A percentile compares a stretch with the other conserved stretches of the same genome.
Evolutionary conservation across 2,329 filamentous ascomycete species (phyloP).

Genomic region (Septoria linicola): DNA sequence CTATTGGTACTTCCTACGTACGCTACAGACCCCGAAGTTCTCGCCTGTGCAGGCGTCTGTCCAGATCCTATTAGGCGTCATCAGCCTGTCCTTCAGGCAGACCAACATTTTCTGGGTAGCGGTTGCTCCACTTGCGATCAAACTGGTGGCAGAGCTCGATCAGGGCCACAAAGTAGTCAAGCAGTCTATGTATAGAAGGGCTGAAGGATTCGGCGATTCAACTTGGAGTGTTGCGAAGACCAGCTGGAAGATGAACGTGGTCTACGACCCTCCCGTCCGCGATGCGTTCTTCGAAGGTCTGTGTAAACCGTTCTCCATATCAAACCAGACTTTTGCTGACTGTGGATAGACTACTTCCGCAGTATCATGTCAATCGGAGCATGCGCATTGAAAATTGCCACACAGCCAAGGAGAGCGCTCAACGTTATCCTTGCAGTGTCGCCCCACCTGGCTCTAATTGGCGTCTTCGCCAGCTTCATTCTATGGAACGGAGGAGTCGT

Average conservation of each 20-base stretch:
- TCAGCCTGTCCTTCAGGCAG: conserved; percentile 76
- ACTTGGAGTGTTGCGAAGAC: conserved; percentile 33
- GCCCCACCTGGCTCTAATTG: conserved; percentile 62
- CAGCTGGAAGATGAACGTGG: conserved; percentile 42
- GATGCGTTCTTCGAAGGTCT: conserved; percentile 53
- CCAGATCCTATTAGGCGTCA: conserved; percentile 57
- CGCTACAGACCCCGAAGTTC: conserved; percentile 31
- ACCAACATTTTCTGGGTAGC: conserved; percentile 97
- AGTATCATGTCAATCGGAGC: conserved; percentile 63
- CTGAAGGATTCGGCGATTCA: conserved; percentile 35
- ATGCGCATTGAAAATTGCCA: conserved; percentile 51
- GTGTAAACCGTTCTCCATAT: neutral
- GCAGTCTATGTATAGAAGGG: conserved; percentile 33
- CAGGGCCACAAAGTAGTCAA: conserved; percentile 50
- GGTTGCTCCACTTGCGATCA: conserved; percentile 65
- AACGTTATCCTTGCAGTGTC: conserved; percentile 23
- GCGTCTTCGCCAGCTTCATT: conserved; percentile 71
- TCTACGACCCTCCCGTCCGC: conserved; percentile 53
- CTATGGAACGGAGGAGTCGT: conserved; percentile 89
- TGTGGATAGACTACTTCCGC: conserved; percentile 28
- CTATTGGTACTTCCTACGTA: conserved; percentile 55
- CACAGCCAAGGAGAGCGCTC: conserved; percentile 27
- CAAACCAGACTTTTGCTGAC: conserved; percentile 3
- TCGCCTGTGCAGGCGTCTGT: conserved; percentile 21
- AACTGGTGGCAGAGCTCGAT: conserved; percentile 50